Evolutionary conservation across 441 rosid species (phyloP).

Genomic region (Erodium trifolium): DNA sequence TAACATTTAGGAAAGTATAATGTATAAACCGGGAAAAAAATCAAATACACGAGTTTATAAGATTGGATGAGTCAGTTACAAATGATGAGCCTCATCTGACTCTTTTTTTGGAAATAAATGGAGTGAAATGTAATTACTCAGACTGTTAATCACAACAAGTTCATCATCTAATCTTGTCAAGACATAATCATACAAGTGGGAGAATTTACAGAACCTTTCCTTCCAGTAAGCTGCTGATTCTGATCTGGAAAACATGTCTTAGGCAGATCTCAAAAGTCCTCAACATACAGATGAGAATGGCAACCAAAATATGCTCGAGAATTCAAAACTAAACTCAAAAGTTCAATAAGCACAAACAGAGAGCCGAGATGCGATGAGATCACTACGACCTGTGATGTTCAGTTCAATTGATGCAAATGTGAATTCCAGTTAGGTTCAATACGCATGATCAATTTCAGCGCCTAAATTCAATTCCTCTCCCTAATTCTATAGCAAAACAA

Average conservation of each 20-base stretch:
- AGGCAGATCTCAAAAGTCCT: no score
- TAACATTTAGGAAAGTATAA: slow-evolving; percentile 24
- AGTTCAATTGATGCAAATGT: not conserved
- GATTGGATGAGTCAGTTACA: slow-evolving; percentile 23
- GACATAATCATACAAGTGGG: slow-evolving; percentile 12
- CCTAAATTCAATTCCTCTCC: not conserved
- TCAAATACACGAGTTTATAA: slow-evolving; percentile 18
- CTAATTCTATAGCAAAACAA: not conserved
- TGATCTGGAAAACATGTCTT: not conserved
- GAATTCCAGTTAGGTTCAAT: not conserved
- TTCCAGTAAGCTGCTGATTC: slow-evolving; percentile 16
- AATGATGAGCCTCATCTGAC: slow-evolving; percentile 15
- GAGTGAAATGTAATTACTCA: slow-evolving; percentile 10
- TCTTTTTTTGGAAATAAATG: slow-evolving; percentile 17
- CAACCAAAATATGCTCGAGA: not conserved
- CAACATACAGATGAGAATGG: not conserved
- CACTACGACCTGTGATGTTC: not conserved
- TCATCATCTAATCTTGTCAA: slow-evolving; percentile 23
- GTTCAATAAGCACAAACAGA: no score
- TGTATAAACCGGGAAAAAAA: slow-evolving; percentile 13
- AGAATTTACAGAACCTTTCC: slow-evolving; percentile 6
- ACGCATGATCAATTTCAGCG: not conserved
- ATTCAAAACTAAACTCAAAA: not conserved
- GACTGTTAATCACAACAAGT: slow-evolving; percentile 19
- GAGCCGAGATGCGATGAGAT: not conserved